Evolutionary conservation across 169 alveolate species (phyloP), one percentile per base, ranked within the genome.

Genomic region (Cryptosporidium ubiquitum): DNA sequence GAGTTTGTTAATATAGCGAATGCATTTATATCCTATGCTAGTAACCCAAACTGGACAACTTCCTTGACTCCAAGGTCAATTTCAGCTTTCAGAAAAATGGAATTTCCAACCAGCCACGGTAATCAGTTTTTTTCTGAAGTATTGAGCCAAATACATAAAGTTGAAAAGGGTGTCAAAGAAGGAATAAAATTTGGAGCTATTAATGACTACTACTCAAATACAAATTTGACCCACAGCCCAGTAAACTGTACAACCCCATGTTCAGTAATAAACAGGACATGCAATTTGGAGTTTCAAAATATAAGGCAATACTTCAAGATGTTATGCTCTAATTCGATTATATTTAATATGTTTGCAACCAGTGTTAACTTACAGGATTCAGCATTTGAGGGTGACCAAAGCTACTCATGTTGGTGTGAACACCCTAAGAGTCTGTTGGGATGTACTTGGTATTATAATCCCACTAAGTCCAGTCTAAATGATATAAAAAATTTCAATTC

Each of bases 171-270:
- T 35, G 35, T n/a, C 1, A 29, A 29, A 20, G 51, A 10, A 3
- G 39, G n/a, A 20, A n/a, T 35, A 10, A n/a, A 26, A 23, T 16
- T 52, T 26, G 68, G 26, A 37, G 31, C 42, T 33, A 20, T 37
- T 16, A 73, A 37, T n/a, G 69, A 73, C 42, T 52, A 35, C 26
- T 73, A 73, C 23, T 73, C 85, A 40, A 73, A 33, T 52, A 73
- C 12, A 31, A 51, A 58, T 40, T 35, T 39, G 31, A 58, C 85
- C 9, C 85, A 73, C 23, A 73, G 64, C 29, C 85, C 85, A 35
- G 68, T 73, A 58, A 73, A 73, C 47, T 73, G 85, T 26, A 58
- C 85, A 10, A 73, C 85, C n/a, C 85, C 85, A 33, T 73, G 85
- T 33, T 73, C 85, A 16, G 85, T 55, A 26, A 73, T 73, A 29